These are phyloP conservation scores for Syzygium syzygioides DNA, from an alignment of 441 rosid species.

Conservation along the genomic window DNA sequence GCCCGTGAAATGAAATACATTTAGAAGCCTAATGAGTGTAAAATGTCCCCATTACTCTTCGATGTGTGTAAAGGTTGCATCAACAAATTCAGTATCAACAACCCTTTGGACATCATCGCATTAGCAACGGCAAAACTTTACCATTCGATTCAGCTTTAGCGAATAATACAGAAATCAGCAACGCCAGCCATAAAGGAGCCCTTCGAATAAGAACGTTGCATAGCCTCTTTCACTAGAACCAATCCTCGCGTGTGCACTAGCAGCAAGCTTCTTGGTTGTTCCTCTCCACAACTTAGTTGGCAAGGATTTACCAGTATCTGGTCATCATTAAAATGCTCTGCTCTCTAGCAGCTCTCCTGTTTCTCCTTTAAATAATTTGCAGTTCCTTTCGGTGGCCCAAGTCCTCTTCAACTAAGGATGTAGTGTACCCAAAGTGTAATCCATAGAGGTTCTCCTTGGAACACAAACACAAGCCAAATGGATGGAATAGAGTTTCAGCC, in stretches of 20 bases:
- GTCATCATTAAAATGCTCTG: not conserved
- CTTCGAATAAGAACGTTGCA: not conserved
- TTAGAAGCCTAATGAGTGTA: not conserved
- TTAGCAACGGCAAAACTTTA: not conserved
- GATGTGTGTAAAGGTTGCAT: not conserved
- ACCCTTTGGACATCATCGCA: not conserved
- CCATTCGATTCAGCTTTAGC: not conserved
- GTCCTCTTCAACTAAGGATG: not conserved
- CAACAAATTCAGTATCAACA: not conserved
- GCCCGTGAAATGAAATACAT: not conserved
- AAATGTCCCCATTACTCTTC: not conserved
- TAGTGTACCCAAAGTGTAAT: not conserved
- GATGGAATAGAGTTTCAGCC: slow-evolving; percentile 36
- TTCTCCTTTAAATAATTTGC: not conserved
- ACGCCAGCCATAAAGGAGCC: not conserved
- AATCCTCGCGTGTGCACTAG: not conserved
- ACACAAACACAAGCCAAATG: not conserved
- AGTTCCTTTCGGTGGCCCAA: not conserved
- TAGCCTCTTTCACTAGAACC: not conserved
- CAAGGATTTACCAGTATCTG: not conserved
- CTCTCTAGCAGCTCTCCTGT: not conserved
- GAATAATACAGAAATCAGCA: not conserved
- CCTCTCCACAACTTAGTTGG: not conserved
- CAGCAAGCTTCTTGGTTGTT: not conserved
- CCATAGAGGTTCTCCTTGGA: not conserved